Evolutionary conservation across 2,329 filamentous ascomycete genomes (phyloP).

Genomic region (Arthrobotrys sinensis): DNA sequence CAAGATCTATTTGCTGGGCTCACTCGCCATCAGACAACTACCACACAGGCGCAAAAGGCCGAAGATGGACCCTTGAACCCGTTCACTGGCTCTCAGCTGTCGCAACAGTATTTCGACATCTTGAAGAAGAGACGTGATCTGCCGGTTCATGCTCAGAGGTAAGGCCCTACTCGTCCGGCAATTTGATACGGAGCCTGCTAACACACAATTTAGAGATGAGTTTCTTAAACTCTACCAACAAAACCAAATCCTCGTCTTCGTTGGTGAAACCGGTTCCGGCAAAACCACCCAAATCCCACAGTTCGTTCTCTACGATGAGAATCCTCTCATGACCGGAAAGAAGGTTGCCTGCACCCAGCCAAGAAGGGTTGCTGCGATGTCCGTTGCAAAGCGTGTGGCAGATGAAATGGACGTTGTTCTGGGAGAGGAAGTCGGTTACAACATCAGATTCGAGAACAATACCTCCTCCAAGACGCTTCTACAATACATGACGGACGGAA

Average conservation of each 20-base stretch:
- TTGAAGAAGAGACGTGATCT: slow-evolving; percentile 85
- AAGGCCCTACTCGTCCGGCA: slow-evolving; percentile 65
- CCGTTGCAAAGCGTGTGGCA: slow-evolving; percentile 96
- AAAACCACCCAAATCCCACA: slow-evolving; percentile 99
- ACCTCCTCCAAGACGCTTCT: slow-evolving; percentile 89
- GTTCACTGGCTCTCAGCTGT: slow-evolving; percentile 84
- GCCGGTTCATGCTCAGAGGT: slow-evolving; percentile 92
- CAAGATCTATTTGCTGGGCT: slow-evolving; percentile 68
- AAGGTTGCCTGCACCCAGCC: slow-evolving; percentile 99
- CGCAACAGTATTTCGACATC: slow-evolving; percentile 90
- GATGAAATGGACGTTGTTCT: slow-evolving; percentile 95
- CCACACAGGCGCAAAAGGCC: slow-evolving; percentile 78
- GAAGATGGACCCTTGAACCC: slow-evolving; percentile 88
- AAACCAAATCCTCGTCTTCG: slow-evolving; percentile 96
- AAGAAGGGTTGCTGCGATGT: slow-evolving; percentile 97
- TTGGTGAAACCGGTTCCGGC: slow-evolving; percentile 98
- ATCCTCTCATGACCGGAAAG: slow-evolving; percentile 81
- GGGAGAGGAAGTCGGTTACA: slow-evolving; percentile 97
- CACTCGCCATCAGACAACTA: slow-evolving; percentile 84
- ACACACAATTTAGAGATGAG: slow-evolving; percentile 76
- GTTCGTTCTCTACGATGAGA: slow-evolving; percentile 96
- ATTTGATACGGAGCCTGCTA: slow-evolving; percentile 35
- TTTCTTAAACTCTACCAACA: slow-evolving; percentile 94
- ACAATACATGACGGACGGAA: slow-evolving; percentile 99
- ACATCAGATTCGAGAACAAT: slow-evolving; percentile 97